phyloP scores from a whole-genome alignment of 306 rosid genomes.

The Pueraria montana region DNA sequence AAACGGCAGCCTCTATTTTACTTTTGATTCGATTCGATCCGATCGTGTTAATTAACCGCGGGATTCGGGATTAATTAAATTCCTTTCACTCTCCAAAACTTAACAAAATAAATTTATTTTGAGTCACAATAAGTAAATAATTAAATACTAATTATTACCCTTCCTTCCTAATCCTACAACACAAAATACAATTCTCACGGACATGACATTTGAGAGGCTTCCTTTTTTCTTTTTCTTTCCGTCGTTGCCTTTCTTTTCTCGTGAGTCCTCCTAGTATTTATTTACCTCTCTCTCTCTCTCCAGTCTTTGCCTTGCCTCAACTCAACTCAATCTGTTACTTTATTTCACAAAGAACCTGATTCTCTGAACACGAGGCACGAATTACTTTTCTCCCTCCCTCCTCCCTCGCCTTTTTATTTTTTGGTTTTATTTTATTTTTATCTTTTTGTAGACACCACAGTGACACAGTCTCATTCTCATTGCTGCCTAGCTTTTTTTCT shows the following conservation, averaged over 20 bases:
- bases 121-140: not conserved
- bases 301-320: not conserved
- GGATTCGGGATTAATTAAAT: not conserved
- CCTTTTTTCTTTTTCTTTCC: conserved; percentile 39
- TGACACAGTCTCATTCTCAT: conserved; percentile 42
- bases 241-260: conserved; percentile 40
- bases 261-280: conserved; percentile 33
- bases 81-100: not conserved
- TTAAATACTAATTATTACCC: not conserved
- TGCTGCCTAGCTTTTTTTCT: conserved; percentile 24
- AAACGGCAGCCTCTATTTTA: not conserved
- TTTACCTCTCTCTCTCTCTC: not conserved
- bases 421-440: not conserved
- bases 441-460: not conserved
- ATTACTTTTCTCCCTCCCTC: conserved; percentile 43
- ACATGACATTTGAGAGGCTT: conserved; percentile 45
- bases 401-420: not conserved
- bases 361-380: conserved; percentile 58
- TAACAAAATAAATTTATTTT: not conserved
- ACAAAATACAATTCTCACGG: conserved; percentile 32
- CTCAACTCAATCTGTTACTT: conserved; percentile 31
- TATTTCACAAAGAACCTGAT: conserved; percentile 68
- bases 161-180: not conserved
- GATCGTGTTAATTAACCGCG: not conserved
- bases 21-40: not conserved